Evolutionary conservation across 2,329 filamentous ascomycete genomes (phyloP).

Genomic region (Hypoxylon sp.): DNA sequence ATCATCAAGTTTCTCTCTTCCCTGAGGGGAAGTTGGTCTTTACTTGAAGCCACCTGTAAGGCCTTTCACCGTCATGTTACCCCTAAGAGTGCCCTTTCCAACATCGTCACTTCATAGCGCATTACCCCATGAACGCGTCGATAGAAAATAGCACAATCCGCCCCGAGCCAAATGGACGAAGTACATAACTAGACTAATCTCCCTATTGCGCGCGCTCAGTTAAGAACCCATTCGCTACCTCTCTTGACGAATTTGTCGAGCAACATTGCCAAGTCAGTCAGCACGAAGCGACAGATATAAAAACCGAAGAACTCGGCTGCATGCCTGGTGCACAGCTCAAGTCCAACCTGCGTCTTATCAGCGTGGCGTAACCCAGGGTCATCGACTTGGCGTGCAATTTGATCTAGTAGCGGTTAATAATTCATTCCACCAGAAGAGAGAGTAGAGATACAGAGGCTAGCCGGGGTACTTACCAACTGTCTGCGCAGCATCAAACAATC

Average conservation of each 20-base stretch:
- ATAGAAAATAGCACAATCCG: slow-evolving; percentile 14
- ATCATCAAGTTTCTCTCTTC: neutral
- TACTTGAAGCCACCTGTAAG: neutral
- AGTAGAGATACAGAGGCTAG: neutral
- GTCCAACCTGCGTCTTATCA: slow-evolving; percentile 92
- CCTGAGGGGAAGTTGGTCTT: neutral
- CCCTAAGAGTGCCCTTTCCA: slow-evolving; percentile 2
- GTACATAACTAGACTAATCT: neutral
- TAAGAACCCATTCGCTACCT: slow-evolving; percentile 89
- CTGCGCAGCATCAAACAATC: slow-evolving; percentile 93
- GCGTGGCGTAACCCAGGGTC: slow-evolving; percentile 93
- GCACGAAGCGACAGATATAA: slow-evolving; percentile 94
- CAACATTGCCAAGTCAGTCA: slow-evolving; percentile 84
- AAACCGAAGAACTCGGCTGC: slow-evolving; percentile 98
- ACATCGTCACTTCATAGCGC: slow-evolving; percentile 12
- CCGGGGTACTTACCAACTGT: slow-evolving; percentile 78
- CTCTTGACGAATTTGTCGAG: slow-evolving; percentile 98
- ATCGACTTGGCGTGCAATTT: slow-evolving; percentile 95
- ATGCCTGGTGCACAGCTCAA: slow-evolving; percentile 92
- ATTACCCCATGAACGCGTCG: slow-evolving; percentile 7
- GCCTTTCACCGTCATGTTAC: neutral
- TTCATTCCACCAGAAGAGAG: neutral
- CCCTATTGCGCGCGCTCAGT: slow-evolving; percentile 26
- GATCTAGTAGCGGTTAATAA: slow-evolving; percentile 70
- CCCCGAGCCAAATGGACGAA: neutral